Conservation (phyloP, 1,139 yeast species). For the Saccharomyces hybrid region DNA sequence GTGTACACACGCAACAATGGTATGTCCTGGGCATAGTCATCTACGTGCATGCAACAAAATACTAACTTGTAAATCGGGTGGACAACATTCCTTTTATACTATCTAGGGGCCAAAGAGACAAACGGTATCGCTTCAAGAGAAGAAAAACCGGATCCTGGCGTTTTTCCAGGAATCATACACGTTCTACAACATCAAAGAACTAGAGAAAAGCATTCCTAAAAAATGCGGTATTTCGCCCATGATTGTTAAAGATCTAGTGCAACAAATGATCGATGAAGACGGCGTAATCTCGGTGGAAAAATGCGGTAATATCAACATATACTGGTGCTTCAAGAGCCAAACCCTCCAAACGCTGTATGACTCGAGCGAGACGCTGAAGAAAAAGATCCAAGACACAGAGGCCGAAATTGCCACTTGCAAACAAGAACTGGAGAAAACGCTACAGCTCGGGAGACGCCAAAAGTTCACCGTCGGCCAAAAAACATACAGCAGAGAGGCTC, state of each 20-base stretch:
- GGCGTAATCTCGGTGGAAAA: constrained; percentile 42
- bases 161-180: constrained; percentile 38
- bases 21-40: too few relatives aligned
- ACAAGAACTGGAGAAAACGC: neutral
- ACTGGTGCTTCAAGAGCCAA: constrained; percentile 46
- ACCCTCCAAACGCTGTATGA: constrained; percentile 26
- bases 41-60: too few relatives aligned
- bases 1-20: too few relatives aligned
- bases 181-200: constrained; percentile 44
- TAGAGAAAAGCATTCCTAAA: constrained; percentile 42
- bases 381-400: constrained; percentile 11
- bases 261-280: constrained; percentile 40
- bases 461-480: constrained; percentile 1
- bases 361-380: constrained; percentile 8
- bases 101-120: constrained; percentile 23
- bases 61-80: too few relatives aligned
- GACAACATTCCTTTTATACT: neutral
- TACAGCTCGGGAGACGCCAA: neutral
- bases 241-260: constrained; percentile 44
- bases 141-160: constrained; percentile 33
- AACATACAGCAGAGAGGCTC: constrained; percentile 5
- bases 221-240: constrained; percentile 39
- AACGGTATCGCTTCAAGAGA: constrained; percentile 34
- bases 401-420: constrained; percentile 7
- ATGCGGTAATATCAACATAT: constrained; percentile 46